A percentile compares a stretch with the other conserved stretches of the same genome.
Conservation (phyloP, 2,329 filamentous ascomycete species). For the Cercospora sesami region DNA sequence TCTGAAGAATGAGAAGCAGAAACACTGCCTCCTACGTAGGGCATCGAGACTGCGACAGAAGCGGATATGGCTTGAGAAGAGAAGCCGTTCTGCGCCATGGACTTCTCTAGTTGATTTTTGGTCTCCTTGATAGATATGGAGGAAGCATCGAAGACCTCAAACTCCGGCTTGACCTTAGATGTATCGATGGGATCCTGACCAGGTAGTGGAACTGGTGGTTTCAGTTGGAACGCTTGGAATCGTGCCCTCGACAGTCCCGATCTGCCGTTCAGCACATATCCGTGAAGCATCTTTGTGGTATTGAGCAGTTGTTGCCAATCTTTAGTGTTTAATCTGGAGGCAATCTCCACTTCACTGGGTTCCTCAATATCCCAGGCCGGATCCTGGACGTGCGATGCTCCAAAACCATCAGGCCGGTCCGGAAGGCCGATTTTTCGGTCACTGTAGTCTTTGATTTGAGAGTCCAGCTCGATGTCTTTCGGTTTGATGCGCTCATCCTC, state of each 20-base stretch:
- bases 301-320: background rate
- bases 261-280: background rate
- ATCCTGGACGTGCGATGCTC: background rate
- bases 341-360: background rate
- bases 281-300: slow-evolving; percentile 7
- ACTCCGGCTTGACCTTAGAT: background rate
- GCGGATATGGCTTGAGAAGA: background rate
- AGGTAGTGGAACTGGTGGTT: background rate
- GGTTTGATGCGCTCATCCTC: background rate
- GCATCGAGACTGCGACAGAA: background rate
- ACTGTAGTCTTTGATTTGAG: background rate
- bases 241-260: background rate
- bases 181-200: background rate
- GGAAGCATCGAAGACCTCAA: background rate
- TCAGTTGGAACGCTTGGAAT: slow-evolving; percentile 3
- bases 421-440: background rate
- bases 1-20: background rate
- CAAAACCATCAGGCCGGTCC: background rate
- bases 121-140: background rate
- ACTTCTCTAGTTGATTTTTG: background rate
- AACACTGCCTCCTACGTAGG: background rate
- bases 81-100: slow-evolving; percentile 1
- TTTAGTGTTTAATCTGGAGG: background rate
- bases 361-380: slow-evolving; percentile 1
- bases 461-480: background rate